Evolutionary conservation across 305 asterid genomes (phyloP), one percentile per base, ranked within the genome.

Genomic region (Solanum hybrid): DNA sequence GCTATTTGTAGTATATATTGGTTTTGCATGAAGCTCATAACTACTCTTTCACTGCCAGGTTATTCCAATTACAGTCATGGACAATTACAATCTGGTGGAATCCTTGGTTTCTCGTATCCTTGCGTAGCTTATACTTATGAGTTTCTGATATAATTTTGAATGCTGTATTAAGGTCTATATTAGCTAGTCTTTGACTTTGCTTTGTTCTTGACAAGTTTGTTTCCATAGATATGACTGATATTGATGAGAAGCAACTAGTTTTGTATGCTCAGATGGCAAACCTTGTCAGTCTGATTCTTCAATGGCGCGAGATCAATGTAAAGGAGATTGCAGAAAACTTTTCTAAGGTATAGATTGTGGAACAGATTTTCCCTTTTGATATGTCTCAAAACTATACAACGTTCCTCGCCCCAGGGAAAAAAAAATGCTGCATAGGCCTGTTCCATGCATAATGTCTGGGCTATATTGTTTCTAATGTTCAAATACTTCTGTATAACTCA

Each of bases 71-170:
- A 93, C 97, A 65, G 95, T 93, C 34, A 91, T 95, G 77, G 99
- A 97, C 89, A 95, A 94, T 92, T 94, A 93, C 94, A 92, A 91
- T 93, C 91, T 93, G 75, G 94, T 97, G 88, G 95, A 96, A 88
- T 94, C 94, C 27, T 93, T 97, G 96, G 97, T 97, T 38, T 97
- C 99, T 91, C 99, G 99, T 97, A 97, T 97, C 99, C 99, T 93
- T 87, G 38, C 27, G 78, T 90, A 84, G 73, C 41, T 84, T 84
- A 84, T 84, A 17, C 76, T 51, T 57, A 0, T 0, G 39, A 29
- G 14, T 51, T 84, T 84, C 88, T 84, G 88, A 51, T 84, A 31
- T 10, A 17, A 29, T 51, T 20, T 51, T 84, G 39, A 84, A 84
- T 84, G 41, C 1, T 31, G 73, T 1, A 51, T 1, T 83, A 29